Evolutionary conservation across 2,329 filamentous ascomycete genomes (phyloP), one percentile per base, ranked within the genome.

Genomic region (Monosporascus sp.): DNA sequence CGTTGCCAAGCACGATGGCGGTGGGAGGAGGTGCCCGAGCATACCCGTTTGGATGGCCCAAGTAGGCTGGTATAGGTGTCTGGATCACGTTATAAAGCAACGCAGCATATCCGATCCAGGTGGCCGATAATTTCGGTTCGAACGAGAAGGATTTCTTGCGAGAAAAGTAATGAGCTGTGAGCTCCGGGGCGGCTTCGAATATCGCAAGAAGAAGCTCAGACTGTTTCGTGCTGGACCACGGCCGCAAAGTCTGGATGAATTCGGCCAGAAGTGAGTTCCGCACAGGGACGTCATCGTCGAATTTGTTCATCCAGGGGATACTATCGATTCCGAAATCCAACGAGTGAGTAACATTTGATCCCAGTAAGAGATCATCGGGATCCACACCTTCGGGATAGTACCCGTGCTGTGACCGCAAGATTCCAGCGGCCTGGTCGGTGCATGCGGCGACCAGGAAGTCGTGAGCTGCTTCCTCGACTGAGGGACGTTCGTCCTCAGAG

Each of bases 31-130:
- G 92, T 16, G 86, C 74, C 19, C 76, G 71, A 24, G 85, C 82
- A 58, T 84, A 87, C 43, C 76, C 77, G 14, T 81, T 78, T 41
- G 77, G 77, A 60, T 85, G 82, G 14, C 91, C 91, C 65, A 93
- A 90, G 55, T 81, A 81, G 26, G 74, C 67, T 2, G 92, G 92
- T 2, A 96, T 76, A 1, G 86, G 84, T 37, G 95, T 75, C 53
- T 87, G 81, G 46, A 97, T 84, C 1, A 86, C 84, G 56, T 88
- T 88, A 70, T 95, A 96, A 5, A 99, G 73, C 57, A 97, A 90
- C 0, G 91, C 85, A 0, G 91, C 91, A 67, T 95, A 96, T 43
- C 93, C 92, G 60, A 97, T 89, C 94, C 94, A 99, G 0, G 91
- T 94, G 45, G 91, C 86, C 3, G 91, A 94, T 5, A 95, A 78